These are phyloP conservation scores for Carex sylvatica DNA, from an alignment of 202 grass and related monocot species.

Conservation along the genomic window DNA sequence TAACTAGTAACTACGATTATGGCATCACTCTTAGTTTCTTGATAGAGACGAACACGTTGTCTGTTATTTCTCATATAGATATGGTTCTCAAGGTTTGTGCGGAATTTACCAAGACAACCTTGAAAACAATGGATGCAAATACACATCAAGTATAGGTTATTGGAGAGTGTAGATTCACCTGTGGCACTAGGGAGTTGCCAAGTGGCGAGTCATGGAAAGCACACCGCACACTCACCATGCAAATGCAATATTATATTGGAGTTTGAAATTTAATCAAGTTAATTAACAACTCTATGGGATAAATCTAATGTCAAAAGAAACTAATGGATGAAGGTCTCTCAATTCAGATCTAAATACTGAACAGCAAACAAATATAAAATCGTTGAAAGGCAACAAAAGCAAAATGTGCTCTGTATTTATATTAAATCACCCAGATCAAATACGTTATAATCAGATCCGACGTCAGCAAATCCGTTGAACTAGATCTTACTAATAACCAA, in stretches of 20 bases:
- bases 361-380: background rate
- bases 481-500: slow-evolving; percentile 9
- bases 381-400: background rate
- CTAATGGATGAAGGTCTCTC: background rate
- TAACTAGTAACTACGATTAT: background rate
- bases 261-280: background rate
- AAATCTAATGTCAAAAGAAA: background rate
- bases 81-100: background rate
- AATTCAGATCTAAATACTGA: slow-evolving; percentile 31
- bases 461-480: background rate
- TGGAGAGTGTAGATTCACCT: background rate
- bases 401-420: slow-evolving; percentile 7
- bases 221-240: background rate
- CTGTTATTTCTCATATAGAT: background rate
- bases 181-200: background rate
- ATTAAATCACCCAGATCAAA: slow-evolving; percentile 7
- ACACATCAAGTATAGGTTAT: background rate
- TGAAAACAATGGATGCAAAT: background rate
- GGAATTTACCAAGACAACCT: background rate
- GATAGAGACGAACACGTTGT: background rate
- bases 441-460: slow-evolving; percentile 5
- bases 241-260: background rate
- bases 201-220: background rate
- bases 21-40: background rate
- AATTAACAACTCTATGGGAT: slow-evolving; percentile 2